Percentiles rank a stretch among this genome's conserved stretches.
Conservation (phyloP, 2,329 filamentous ascomycete genomes). For the Diaporthe capsici region DNA sequence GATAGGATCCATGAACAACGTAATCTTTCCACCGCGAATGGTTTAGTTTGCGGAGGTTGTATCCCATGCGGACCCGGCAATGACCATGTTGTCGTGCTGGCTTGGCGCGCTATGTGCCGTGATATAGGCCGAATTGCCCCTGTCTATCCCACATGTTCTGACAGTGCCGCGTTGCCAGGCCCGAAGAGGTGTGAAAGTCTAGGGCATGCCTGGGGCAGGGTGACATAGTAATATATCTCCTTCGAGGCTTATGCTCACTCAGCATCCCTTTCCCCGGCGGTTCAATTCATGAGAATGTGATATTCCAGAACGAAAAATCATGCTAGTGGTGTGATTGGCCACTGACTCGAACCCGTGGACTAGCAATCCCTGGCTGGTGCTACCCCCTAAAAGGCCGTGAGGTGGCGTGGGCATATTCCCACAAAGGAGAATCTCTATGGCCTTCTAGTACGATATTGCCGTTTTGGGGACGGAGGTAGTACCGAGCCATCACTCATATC, state of each 20-base stretch:
- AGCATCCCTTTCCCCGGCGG: background rate
- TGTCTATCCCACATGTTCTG: background rate
- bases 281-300: background rate
- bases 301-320: background rate
- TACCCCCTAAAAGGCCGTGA: background rate
- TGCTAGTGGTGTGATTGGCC: background rate
- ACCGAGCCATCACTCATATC: background rate
- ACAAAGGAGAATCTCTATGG: constrained; percentile 16
- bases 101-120: constrained; percentile 13
- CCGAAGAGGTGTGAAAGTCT: background rate
- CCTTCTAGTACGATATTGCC: constrained; percentile 5
- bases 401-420: constrained; percentile 8
- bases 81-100: background rate
- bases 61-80: background rate
- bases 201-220: background rate
- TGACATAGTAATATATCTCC: background rate
- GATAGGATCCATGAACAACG: background rate
- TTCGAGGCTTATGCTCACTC: constrained; percentile 11
- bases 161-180: background rate
- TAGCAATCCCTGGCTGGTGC: constrained; percentile 8
- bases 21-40: background rate
- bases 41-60: background rate
- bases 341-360: background rate
- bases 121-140: background rate
- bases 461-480: constrained; percentile 15